phyloP scores from a whole-genome alignment of 257 asterid genomes.

The Leonotis leonurus region DNA sequence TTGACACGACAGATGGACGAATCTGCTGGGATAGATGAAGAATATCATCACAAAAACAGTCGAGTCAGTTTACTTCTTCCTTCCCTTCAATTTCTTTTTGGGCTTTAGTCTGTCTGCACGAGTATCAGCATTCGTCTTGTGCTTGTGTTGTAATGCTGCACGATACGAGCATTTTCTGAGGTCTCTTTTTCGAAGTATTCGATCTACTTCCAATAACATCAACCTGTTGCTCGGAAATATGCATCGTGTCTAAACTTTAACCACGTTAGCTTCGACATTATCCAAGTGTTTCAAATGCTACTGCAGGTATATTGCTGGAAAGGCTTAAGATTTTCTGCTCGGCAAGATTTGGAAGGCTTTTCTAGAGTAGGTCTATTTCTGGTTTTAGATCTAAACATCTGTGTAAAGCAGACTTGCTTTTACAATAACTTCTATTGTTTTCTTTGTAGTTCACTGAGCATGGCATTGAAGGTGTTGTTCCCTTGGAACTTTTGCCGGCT shows the following conservation, averaged over 20 bases:
- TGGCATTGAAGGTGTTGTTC: slow-evolving; percentile 96
- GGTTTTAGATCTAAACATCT: not conserved
- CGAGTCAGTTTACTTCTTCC: slow-evolving; percentile 47
- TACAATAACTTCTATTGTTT: not conserved
- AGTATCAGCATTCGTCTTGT: not conserved
- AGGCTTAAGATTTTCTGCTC: slow-evolving; percentile 93
- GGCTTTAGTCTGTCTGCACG: slow-evolving; percentile 6
- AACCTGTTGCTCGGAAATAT: too few relatives aligned
- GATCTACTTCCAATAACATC: too few relatives aligned
- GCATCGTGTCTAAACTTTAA: too few relatives aligned
- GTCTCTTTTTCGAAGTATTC: too few relatives aligned
- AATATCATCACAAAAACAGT: slow-evolving; percentile 88
- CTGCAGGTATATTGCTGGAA: slow-evolving; percentile 97
- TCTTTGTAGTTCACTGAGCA: slow-evolving; percentile 80
- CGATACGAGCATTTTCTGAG: too few relatives aligned
- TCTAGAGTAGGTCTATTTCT: slow-evolving; percentile 54
- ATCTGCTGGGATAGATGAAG: slow-evolving; percentile 93
- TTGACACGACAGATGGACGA: slow-evolving; percentile 76
- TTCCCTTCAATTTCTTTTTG: slow-evolving; percentile 13
- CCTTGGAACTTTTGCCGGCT: slow-evolving; percentile 70
- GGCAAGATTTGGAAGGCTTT: slow-evolving; percentile 97
- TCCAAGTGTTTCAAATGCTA: slow-evolving; percentile 16
- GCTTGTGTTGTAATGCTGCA: too few relatives aligned
- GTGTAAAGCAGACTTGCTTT: not conserved
- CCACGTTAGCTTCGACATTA: slow-evolving; percentile 1